These are phyloP conservation scores for Melampsora larici-populina DNA, from an alignment of 1,284 basidiomycete genomes.

Conservation along the genomic window DNA sequence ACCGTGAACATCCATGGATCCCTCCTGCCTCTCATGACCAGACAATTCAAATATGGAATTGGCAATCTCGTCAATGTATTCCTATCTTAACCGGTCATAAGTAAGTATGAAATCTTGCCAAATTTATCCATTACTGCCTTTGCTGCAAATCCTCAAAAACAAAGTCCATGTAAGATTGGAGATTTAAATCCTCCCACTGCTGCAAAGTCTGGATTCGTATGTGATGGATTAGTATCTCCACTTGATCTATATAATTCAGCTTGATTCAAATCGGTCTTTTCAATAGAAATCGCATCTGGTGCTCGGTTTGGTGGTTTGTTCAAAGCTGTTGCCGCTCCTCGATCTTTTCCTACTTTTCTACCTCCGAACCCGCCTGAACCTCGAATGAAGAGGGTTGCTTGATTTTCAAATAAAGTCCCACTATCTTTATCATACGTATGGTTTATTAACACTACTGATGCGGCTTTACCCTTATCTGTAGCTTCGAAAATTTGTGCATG, in stretches of 20 bases:
- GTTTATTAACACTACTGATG: slow-evolving; percentile 73
- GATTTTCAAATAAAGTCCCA: slow-evolving; percentile 84
- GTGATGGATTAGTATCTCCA: slow-evolving; percentile 86
- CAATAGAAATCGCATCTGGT: slow-evolving; percentile 80
- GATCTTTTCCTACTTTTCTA: slow-evolving; percentile 82
- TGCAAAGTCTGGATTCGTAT: slow-evolving; percentile 90
- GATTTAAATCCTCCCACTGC: slow-evolving; percentile 89
- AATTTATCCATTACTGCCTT: slow-evolving; percentile 87
- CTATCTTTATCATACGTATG: slow-evolving; percentile 74
- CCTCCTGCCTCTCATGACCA: slow-evolving; percentile 97
- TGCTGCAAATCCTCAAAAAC: slow-evolving; percentile 88
- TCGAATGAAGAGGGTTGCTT: slow-evolving; percentile 86
- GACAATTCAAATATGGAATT: slow-evolving; percentile 99
- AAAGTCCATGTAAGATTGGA: slow-evolving; percentile 72
- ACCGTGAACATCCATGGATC: slow-evolving; percentile 99
- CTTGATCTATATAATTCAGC: slow-evolving; percentile 85
- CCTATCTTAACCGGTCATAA: slow-evolving; percentile 72
- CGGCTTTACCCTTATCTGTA: slow-evolving; percentile 85
- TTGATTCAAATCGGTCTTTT: slow-evolving; percentile 75
- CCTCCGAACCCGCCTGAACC: slow-evolving; percentile 94
- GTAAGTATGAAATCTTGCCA: slow-evolving; percentile 65
- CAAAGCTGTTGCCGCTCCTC: slow-evolving; percentile 78
- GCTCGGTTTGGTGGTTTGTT: slow-evolving; percentile 78
- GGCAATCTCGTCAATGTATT: too few relatives aligned
- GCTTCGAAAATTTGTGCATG: slow-evolving; percentile 67